Conservation (phyloP, 2,329 filamentous ascomycete species). For the Lasiodiplodia citricola region DNA sequence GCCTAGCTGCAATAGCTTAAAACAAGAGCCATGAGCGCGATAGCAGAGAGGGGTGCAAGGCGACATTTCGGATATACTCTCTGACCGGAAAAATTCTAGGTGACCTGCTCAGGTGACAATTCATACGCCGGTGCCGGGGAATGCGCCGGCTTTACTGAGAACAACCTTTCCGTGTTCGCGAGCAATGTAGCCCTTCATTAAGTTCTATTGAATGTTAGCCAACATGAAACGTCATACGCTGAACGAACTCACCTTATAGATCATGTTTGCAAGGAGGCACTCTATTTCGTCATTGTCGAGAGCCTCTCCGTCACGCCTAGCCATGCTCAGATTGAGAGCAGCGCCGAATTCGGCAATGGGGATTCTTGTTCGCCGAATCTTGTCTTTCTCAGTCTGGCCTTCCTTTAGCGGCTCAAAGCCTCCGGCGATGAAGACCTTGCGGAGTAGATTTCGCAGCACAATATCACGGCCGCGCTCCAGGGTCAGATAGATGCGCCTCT, state of each 20-base stretch:
- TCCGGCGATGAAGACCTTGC: slow-evolving; percentile 86
- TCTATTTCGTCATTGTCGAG: slow-evolving; percentile 93
- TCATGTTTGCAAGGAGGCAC: slow-evolving; percentile 92
- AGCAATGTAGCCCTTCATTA: slow-evolving; percentile 98
- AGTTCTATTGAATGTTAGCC: slow-evolving; percentile 61
- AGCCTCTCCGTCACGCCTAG: slow-evolving; percentile 57
- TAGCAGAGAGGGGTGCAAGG: neutral
- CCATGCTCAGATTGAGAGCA: slow-evolving; percentile 76
- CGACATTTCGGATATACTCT: neutral
- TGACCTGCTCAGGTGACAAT: neutral
- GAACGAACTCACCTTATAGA: slow-evolving; percentile 80
- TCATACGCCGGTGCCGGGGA: slow-evolving; percentile 80
- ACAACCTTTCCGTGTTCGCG: slow-evolving; percentile 90
- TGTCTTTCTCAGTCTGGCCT: slow-evolving; percentile 64
- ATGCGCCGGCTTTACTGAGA: slow-evolving; percentile 88
- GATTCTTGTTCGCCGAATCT: slow-evolving; percentile 73
- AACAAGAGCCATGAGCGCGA: neutral
- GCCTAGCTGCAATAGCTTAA: neutral
- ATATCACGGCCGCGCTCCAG: slow-evolving; percentile 92
- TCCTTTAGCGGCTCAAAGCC: slow-evolving; percentile 79
- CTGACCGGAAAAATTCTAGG: neutral
- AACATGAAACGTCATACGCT: neutral
- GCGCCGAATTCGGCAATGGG: slow-evolving; percentile 84
- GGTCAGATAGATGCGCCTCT: slow-evolving; percentile 90
- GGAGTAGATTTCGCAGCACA: slow-evolving; percentile 85